Conservation (phyloP, 805 yeast genomes). For the Candida yuanshanica region DNA sequence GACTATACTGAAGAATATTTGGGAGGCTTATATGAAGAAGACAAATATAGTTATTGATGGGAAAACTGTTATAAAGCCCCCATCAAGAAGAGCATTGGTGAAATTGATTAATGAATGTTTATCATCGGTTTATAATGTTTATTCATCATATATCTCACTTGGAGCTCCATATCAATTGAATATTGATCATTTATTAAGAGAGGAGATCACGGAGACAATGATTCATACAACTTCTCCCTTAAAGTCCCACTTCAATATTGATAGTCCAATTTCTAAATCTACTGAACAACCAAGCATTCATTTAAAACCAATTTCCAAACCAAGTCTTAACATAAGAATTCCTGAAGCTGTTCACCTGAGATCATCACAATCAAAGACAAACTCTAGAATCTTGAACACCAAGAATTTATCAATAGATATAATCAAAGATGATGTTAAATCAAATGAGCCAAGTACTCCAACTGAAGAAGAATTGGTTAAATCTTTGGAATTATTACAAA, state of each 20-base stretch:
- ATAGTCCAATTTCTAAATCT: background rate
- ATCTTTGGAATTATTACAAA: conserved; percentile 31
- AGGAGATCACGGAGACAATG: conserved; percentile 36
- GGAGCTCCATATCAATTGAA: conserved; percentile 70
- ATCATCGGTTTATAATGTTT: conserved; percentile 58
- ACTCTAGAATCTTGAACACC: conserved; percentile 7
- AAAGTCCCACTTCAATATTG: conserved; percentile 8
- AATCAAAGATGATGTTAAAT: background rate
- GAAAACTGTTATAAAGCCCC: conserved; percentile 6
- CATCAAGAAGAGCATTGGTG: conserved; percentile 26
- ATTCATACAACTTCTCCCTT: conserved; percentile 33
- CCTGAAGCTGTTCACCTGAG: background rate
- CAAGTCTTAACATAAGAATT: background rate
- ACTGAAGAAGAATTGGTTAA: conserved; percentile 28
- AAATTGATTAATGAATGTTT: conserved; percentile 49
- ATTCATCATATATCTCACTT: conserved; percentile 54
- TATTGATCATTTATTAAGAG: conserved; percentile 50
- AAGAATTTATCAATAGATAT: conserved; percentile 20
- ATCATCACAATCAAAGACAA: background rate
- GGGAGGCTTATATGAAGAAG: conserved; percentile 22
- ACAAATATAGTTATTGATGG: conserved; percentile 8
- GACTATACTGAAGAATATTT: conserved; percentile 35
- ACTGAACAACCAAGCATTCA: background rate
- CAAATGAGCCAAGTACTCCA: conserved; percentile 23
- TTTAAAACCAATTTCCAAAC: background rate